Conservation (phyloP, 257 asterid genomes). For the Solanum corneliomulleri region DNA sequence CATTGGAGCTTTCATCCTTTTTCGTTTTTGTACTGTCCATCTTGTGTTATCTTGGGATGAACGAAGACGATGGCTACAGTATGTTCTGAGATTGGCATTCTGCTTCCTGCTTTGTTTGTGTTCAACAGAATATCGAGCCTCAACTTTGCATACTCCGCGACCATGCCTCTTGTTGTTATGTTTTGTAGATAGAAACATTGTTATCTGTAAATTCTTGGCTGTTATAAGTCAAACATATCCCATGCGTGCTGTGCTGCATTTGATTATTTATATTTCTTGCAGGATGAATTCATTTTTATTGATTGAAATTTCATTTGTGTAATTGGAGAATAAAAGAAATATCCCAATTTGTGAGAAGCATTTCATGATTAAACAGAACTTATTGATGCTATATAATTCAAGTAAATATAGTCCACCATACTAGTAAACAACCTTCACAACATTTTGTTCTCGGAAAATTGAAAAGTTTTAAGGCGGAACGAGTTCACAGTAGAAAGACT, state of each 20-base stretch:
- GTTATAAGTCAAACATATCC: background rate
- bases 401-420: background rate
- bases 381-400: background rate
- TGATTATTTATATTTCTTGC: background rate
- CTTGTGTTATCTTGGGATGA: conserved; percentile 49
- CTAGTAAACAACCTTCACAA: background rate
- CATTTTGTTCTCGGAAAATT: background rate
- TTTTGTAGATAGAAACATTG: background rate
- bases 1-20: conserved; percentile 84
- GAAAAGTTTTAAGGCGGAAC: background rate
- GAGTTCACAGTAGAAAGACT: background rate
- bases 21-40: conserved; percentile 46
- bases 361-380: background rate
- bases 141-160: background rate
- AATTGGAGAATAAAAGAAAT: background rate
- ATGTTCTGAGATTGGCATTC: conserved; percentile 17
- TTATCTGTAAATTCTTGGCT: background rate
- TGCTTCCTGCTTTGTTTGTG: background rate
- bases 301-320: background rate
- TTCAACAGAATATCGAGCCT: background rate
- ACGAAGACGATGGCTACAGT: conserved; percentile 48
- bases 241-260: background rate
- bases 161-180: background rate
- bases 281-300: background rate
- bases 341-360: background rate